Percentiles rank a stretch among this genome's conserved stretches.
phyloP scores from a whole-genome alignment of 371 early-diverging fungal species.

The Mortierella sp. region DNA sequence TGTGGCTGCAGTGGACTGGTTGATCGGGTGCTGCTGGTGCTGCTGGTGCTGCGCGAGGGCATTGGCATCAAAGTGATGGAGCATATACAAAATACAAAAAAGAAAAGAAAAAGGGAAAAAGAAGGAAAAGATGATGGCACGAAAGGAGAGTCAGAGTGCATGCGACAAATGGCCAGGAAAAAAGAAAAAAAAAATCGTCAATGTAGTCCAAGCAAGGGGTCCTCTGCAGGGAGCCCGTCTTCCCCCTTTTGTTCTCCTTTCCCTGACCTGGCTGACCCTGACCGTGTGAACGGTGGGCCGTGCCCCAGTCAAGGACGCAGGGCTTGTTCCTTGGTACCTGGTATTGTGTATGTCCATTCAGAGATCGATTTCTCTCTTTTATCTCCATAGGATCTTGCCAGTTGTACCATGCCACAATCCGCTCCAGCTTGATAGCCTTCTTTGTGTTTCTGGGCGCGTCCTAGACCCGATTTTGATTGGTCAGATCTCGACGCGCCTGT shows the following conservation, averaged over 20 bases:
- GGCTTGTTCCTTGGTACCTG: too few relatives aligned
- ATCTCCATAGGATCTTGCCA: too few relatives aligned
- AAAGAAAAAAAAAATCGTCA: neutral
- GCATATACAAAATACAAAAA: slow-evolving; percentile 16
- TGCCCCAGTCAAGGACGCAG: too few relatives aligned
- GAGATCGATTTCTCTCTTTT: too few relatives aligned
- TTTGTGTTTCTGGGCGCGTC: neutral
- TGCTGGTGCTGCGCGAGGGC: slow-evolving; percentile 24
- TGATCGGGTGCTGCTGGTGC: slow-evolving; percentile 4
- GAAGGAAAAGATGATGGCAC: neutral
- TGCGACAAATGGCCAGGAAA: neutral
- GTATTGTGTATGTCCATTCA: too few relatives aligned
- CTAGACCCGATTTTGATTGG: neutral
- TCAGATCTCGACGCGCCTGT: neutral
- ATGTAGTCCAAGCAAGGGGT: too few relatives aligned
- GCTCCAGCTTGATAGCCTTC: too few relatives aligned
- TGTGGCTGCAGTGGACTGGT: neutral
- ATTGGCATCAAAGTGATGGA: slow-evolving; percentile 25
- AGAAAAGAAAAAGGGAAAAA: neutral
- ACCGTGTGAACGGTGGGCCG: slow-evolving; percentile 7
- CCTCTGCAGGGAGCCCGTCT: slow-evolving; percentile 3
- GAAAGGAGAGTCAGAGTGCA: neutral
- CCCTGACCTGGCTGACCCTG: slow-evolving; percentile 12
- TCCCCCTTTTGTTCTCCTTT: slow-evolving; percentile 21
- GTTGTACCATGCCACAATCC: too few relatives aligned